Conservation (phyloP, 2,329 filamentous ascomycete genomes). For the Neoascochyta sp. region DNA sequence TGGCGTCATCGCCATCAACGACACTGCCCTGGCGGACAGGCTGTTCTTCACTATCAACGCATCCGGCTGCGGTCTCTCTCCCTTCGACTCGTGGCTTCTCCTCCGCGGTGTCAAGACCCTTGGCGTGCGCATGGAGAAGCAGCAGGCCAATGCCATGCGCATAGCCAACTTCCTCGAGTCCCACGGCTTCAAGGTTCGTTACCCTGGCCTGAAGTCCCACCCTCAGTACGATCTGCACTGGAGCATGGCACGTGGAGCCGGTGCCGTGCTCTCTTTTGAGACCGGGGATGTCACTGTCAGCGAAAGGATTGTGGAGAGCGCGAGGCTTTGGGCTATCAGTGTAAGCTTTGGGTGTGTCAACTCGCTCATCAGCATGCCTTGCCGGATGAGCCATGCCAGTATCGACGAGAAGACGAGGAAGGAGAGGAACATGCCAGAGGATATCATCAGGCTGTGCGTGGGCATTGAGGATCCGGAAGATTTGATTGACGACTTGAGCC, state of each 20-base stretch:
- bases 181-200: conserved; percentile 90
- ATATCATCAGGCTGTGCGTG: conserved; percentile 91
- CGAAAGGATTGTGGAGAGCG: conserved; percentile 90
- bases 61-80: conserved; percentile 87
- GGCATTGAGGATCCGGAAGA: conserved; percentile 93
- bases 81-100: conserved; percentile 93
- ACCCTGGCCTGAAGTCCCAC: conserved; percentile 89
- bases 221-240: conserved; percentile 95
- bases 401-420: conserved; percentile 88
- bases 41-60: conserved; percentile 97
- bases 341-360: conserved; percentile 99
- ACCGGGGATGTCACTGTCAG: conserved; percentile 81
- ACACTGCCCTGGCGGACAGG: conserved; percentile 74
- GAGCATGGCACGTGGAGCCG: conserved; percentile 90
- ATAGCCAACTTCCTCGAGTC: conserved; percentile 91
- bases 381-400: conserved; percentile 98
- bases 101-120: conserved; percentile 95
- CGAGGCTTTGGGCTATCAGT: conserved; percentile 88
- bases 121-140: conserved; percentile 97
- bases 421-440: conserved; percentile 78
- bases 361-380: conserved; percentile 98
- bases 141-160: conserved; percentile 84
- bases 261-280: conserved; percentile 93
- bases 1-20: conserved; percentile 89
- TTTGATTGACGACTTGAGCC: conserved; percentile 84